Evolutionary conservation across 371 early-diverging fungal genomes (phyloP), one percentile per base, ranked within the genome.

Genomic region (Mucor indicus): DNA sequence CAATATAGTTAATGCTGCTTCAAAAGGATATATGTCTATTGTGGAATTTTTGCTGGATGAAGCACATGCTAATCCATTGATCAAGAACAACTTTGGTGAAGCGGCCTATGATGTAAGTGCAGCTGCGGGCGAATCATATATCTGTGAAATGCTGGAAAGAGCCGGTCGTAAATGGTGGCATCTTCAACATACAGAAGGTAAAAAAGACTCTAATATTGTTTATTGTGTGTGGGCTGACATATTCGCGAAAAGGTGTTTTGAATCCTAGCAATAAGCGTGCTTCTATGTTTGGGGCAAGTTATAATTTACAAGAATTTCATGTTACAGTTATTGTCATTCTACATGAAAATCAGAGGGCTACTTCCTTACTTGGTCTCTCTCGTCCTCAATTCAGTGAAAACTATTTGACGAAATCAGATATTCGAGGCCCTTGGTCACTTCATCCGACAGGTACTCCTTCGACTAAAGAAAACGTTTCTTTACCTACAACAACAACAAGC

Each of bases 71-170:
- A 75, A 88, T 50, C 84, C 86, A 0, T 52, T 79, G 1, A 56
- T 82, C 15, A 78, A 72, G 20, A 90, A 90, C 42, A 67, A 55
- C 1, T 80, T 81, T 58, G 84, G 78, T 3, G 92, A 92, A 51
- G 72, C 81, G 8, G 91, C 93, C 0, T 87, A 89, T 60, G 90
- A 90, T 63, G 80, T 85, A n/a, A 90, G 89, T 2, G 89, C 91
- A 0, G 74, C 77, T 38, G 63, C 69, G 15, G 80, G 79, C 33
- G 62, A 56, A 47, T 67, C 64, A 1, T 75, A 84, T 53, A 69
- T 87, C 17, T 88, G 89, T 50, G 81, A 83, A 38, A 63, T 85
- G 55, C 50, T 86, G 15, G 78, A 85, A 42, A 77, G 62, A 23
- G 74, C 81, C 11, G 86, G 62, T 24, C 44, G 57, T 23, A 37